A percentile compares a stretch with the other conserved stretches of the same genome.
phyloP scores from a whole-genome alignment of 2,329 filamentous ascomycete species.

The Huntiella bhutanensis region DNA sequence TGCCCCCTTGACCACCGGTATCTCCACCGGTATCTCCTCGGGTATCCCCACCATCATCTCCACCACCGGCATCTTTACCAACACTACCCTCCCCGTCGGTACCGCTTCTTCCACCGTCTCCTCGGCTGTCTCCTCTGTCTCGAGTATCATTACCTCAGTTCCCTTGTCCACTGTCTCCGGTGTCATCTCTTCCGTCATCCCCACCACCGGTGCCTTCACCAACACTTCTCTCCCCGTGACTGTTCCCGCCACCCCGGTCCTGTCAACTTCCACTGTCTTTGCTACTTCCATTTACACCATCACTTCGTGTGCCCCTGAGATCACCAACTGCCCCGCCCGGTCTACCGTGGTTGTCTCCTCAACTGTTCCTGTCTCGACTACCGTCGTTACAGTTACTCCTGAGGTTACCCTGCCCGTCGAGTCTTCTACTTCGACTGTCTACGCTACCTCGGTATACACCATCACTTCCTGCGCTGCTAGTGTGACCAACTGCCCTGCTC shows the following conservation, averaged over 20 bases:
- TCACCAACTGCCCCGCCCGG: conserved; percentile 17
- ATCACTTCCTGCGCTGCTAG: conserved; percentile 34
- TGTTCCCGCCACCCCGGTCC: neutral
- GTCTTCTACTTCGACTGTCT: conserved; percentile 20
- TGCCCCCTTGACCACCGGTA: neutral
- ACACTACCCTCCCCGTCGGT: neutral
- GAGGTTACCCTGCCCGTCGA: neutral
- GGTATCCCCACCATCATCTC: neutral
- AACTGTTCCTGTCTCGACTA: conserved; percentile 11
- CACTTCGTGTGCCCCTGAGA: conserved; percentile 17
- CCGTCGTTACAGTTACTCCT: neutral
- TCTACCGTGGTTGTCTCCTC: neutral
- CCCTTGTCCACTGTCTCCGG: neutral
- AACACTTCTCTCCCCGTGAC: neutral
- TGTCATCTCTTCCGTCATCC: neutral
- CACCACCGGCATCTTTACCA: neutral
- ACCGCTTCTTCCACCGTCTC: neutral
- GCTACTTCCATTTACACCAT: conserved; percentile 13
- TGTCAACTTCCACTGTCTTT: neutral
- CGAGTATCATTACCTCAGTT: neutral
- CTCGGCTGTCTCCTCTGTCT: neutral
- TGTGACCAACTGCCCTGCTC: conserved; percentile 20
- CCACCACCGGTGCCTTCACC: neutral
- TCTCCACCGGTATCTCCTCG: neutral
- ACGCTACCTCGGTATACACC: conserved; percentile 27